A percentile compares a stretch with the other conserved stretches of the same genome.
Evolutionary conservation across 306 rosid genomes (phyloP).

Genomic region (Pterocarpus santalinus): DNA sequence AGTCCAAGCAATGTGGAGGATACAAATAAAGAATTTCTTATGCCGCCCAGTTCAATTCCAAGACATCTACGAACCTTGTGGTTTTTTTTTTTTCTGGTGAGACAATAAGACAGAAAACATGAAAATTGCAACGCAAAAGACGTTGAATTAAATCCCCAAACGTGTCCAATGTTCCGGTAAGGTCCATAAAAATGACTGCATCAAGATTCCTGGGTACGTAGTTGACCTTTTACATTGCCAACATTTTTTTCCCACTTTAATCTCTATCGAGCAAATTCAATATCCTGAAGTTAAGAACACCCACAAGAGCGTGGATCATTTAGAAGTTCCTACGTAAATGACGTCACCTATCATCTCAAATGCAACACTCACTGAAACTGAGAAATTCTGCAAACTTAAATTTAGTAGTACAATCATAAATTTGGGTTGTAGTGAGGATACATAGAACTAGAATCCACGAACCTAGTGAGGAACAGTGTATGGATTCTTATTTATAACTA

Average conservation of each 20-base stretch:
- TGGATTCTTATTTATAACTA: conserved; percentile 43
- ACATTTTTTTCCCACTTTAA: neutral
- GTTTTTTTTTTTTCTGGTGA: no score
- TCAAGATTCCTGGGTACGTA: neutral
- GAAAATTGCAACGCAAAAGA: neutral
- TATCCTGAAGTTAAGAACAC: neutral
- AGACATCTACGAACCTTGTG: no score
- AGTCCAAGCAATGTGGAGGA: neutral
- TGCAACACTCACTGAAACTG: neutral
- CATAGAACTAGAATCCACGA: conserved; percentile 27
- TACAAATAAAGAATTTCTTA: neutral
- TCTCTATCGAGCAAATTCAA: neutral
- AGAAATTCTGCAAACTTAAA: conserved; percentile 6
- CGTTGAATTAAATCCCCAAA: neutral
- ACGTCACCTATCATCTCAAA: neutral
- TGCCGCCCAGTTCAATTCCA: conserved; percentile 8
- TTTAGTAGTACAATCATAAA: conserved; percentile 22
- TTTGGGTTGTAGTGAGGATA: neutral
- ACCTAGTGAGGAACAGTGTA: conserved; percentile 22
- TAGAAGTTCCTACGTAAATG: neutral
- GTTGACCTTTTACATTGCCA: neutral
- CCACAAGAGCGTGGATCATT: neutral
- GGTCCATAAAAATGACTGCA: neutral
- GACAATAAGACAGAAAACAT: neutral
- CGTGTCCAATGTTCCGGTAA: no score